phyloP scores from a whole-genome alignment of 345 rosid species.

The Eucalyptus pauciflora region DNA sequence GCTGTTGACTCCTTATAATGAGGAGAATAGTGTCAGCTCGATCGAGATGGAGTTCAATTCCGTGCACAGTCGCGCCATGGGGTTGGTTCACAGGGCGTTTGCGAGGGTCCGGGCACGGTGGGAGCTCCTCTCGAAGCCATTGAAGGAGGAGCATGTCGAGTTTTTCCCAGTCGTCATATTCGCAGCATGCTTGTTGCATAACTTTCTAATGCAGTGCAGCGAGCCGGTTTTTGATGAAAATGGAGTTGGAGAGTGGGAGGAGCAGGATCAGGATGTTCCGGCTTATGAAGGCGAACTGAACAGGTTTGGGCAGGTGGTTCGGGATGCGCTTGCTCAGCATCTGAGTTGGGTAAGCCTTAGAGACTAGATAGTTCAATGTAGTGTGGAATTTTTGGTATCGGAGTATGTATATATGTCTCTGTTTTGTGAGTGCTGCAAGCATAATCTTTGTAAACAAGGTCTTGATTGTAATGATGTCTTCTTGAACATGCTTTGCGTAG shows the following conservation, averaged over 20 bases:
- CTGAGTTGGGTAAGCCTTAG: slow-evolving; percentile 28
- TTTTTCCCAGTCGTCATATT: slow-evolving; percentile 54
- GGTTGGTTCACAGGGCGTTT: slow-evolving; percentile 27
- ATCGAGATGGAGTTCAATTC: slow-evolving; percentile 39
- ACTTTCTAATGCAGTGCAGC: slow-evolving; percentile 42
- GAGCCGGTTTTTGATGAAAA: slow-evolving; percentile 11
- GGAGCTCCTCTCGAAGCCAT: slow-evolving; percentile 46
- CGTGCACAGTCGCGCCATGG: slow-evolving; percentile 31
- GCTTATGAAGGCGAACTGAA: slow-evolving; percentile 31
- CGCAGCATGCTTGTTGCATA: slow-evolving; percentile 59
- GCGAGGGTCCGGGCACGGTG: slow-evolving; percentile 42
- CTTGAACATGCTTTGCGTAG: not conserved
- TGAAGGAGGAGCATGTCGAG: slow-evolving; percentile 53
- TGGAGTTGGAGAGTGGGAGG: slow-evolving; percentile 12
- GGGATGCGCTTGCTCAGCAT: slow-evolving; percentile 57
- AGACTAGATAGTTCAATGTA: slow-evolving; percentile 1
- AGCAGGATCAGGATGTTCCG: not conserved
- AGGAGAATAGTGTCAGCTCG: slow-evolving; percentile 30
- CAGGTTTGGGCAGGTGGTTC: slow-evolving; percentile 22
- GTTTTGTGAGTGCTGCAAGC: not conserved
- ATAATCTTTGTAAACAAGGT: not conserved
- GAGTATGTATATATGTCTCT: not conserved
- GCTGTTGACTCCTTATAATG: slow-evolving; percentile 66
- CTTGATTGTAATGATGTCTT: not conserved
- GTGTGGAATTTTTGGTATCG: not conserved